Evolutionary conservation across 768 basidiomycete genomes (phyloP).

Genomic region (Mycena floridula): DNA sequence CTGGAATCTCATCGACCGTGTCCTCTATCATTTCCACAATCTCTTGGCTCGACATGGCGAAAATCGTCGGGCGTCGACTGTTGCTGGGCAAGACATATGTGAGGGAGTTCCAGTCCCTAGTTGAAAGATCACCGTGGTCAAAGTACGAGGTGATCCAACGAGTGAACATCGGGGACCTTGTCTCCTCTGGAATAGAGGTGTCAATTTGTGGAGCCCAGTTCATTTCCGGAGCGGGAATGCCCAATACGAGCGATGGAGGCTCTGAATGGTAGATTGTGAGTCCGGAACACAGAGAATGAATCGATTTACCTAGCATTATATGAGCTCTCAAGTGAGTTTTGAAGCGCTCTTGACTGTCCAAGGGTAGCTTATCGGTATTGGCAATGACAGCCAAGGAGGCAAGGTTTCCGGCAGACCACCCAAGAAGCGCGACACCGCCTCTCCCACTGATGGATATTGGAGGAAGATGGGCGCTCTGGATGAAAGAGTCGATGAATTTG

Average conservation of each 20-base stretch:
- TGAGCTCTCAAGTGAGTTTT: background rate
- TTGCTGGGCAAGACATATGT: background rate
- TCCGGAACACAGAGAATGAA: background rate
- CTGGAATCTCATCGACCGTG: slow-evolving; percentile 4
- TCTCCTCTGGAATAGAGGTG: slow-evolving; percentile 14
- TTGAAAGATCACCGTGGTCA: background rate
- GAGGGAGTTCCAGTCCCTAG: background rate
- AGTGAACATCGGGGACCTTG: background rate
- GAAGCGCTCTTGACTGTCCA: background rate
- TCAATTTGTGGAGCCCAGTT: background rate
- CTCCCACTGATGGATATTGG: background rate
- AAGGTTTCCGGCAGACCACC: background rate
- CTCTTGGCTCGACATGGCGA: background rate
- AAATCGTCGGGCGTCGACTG: background rate
- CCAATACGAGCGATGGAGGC: background rate
- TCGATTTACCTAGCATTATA: background rate
- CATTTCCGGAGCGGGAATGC: background rate
- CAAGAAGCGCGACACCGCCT: background rate
- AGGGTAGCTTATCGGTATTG: background rate
- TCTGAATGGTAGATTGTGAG: background rate
- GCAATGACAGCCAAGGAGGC: background rate
- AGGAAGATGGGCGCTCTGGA: background rate
- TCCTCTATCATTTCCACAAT: background rate
- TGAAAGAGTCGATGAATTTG: background rate
- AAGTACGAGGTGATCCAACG: background rate